These are phyloP conservation scores for Fusarium agapanthi DNA, from an alignment of 2,329 filamentous ascomycete species.

Conservation along the genomic window DNA sequence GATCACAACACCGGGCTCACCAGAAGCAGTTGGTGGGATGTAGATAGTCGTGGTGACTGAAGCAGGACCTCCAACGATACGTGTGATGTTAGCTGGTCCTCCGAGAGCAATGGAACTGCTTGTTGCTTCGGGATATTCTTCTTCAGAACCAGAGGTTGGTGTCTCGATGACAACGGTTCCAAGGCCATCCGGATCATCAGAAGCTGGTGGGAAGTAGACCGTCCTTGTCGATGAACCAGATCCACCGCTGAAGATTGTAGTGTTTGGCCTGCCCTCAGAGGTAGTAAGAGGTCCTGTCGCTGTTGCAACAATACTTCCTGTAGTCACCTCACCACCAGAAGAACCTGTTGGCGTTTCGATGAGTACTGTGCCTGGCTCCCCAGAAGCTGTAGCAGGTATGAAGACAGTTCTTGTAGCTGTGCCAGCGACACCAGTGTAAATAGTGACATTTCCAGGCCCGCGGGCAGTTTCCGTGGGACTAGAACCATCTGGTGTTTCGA, in stretches of 20 bases:
- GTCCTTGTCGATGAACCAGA: not conserved
- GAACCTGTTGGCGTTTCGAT: not conserved
- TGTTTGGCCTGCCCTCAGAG: not conserved
- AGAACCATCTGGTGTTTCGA: not conserved
- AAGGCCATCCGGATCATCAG: not conserved
- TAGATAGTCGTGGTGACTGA: not conserved
- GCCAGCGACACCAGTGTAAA: not conserved
- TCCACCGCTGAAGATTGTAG: not conserved
- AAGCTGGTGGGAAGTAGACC: not conserved
- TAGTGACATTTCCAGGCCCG: not conserved
- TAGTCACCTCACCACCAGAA: not conserved
- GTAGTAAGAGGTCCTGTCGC: not conserved
- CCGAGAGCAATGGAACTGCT: not conserved
- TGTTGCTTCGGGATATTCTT: not conserved
- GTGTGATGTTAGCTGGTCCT: not conserved
- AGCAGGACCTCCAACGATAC: not conserved
- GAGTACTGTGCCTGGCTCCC: not conserved
- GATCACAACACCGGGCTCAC: slow-evolving; percentile 1
- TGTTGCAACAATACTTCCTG: not conserved
- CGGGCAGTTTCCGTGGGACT: not conserved
- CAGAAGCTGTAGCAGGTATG: not conserved
- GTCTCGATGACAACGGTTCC: slow-evolving; percentile 9
- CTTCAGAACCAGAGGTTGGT: not conserved
- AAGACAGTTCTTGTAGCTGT: not conserved
- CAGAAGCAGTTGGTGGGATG: not conserved